Conservation (phyloP, 2,329 filamentous ascomycete genomes). For the Metarhizium guizhouense region DNA sequence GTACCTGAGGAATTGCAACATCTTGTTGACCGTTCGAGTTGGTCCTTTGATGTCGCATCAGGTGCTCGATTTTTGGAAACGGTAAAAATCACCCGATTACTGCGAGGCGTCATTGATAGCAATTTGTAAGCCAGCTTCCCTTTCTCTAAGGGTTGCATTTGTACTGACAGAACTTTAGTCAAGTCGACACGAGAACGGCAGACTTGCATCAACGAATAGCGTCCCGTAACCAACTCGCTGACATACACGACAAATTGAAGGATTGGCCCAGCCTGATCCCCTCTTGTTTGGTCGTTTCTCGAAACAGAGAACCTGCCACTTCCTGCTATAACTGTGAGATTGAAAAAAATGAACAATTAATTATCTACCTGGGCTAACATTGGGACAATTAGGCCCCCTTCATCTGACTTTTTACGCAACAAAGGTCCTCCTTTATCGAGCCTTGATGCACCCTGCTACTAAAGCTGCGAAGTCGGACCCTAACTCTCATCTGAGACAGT, state of each 20-base stretch:
- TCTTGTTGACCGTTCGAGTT: conserved; percentile 24
- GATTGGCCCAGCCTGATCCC: conserved; percentile 28
- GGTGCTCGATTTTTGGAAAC: conserved; percentile 29
- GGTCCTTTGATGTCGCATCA: conserved; percentile 22
- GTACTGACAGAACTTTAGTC: conserved; percentile 12
- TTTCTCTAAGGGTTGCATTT: background rate
- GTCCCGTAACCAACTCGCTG: conserved; percentile 14
- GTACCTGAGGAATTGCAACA: conserved; percentile 24
- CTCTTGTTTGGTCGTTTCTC: conserved; percentile 22
- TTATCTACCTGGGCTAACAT: background rate
- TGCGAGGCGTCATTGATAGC: conserved; percentile 24
- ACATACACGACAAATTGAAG: conserved; percentile 19
- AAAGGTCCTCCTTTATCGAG: conserved; percentile 32
- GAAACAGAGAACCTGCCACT: conserved; percentile 4
- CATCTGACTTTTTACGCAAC: conserved; percentile 33
- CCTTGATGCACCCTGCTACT: conserved; percentile 36
- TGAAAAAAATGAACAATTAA: background rate
- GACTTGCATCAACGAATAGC: conserved; percentile 10
- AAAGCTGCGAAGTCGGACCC: conserved; percentile 28
- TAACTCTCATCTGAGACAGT: conserved; percentile 25
- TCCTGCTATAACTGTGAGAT: conserved; percentile 17
- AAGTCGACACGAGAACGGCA: conserved; percentile 13
- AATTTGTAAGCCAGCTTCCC: conserved; percentile 20
- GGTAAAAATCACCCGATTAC: conserved; percentile 20
- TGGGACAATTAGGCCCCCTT: conserved; percentile 21